Evolutionary conservation across 192 early-diverging fungal genomes (phyloP).

Genomic region (Chytriomyces hyalinus): DNA sequence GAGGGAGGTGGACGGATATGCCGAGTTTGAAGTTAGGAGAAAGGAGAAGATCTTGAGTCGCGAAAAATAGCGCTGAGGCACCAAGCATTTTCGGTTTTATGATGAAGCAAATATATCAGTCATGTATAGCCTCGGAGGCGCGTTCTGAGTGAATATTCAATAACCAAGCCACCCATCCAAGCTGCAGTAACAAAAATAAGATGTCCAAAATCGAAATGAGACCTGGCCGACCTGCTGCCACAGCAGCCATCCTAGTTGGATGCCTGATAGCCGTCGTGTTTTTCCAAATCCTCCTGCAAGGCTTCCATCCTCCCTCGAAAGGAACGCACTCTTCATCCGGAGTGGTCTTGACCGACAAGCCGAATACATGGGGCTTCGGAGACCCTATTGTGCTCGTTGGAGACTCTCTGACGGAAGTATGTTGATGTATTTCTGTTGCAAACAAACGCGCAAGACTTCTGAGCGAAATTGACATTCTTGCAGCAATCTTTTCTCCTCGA

Average conservation of each 20-base stretch:
- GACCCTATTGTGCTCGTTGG: conserved; percentile 26
- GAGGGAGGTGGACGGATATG: conserved; percentile 29
- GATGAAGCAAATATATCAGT: not conserved
- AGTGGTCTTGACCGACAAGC: not conserved
- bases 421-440: not conserved
- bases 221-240: not conserved
- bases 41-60: conserved; percentile 31
- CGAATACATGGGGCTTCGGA: conserved; percentile 27
- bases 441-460: not conserved
- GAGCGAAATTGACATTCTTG: not conserved
- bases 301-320: too few species aligned
- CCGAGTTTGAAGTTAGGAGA: conserved; percentile 25
- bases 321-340: not conserved
- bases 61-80: conserved; percentile 12
- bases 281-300: not conserved
- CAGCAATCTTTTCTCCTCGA: not conserved
- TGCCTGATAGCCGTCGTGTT: conserved; percentile 8
- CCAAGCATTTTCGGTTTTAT: not conserved
- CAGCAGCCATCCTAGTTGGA: not conserved
- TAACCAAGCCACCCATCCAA: not conserved
- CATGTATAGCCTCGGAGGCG: not conserved
- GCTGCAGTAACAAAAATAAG: too few species aligned
- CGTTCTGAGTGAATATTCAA: not conserved
- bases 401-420: conserved; percentile 9
- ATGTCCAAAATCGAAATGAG: too few species aligned